Evolutionary conservation across 805 yeast species (phyloP), one percentile per base, ranked within the genome.

Genomic region (Wickerhamiella vanderwaltii): DNA sequence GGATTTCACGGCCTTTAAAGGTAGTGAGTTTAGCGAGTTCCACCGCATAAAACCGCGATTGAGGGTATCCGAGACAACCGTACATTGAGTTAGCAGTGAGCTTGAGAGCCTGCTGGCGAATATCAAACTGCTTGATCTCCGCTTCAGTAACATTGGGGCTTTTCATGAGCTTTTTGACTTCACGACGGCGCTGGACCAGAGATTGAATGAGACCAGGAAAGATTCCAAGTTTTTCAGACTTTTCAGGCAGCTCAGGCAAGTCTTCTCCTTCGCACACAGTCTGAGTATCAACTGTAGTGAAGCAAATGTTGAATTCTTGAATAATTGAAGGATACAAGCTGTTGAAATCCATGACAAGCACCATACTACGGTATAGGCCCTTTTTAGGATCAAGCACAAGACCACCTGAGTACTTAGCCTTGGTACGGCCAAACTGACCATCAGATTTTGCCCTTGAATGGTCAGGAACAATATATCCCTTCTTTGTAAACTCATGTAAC

Each of bases 51-150:
- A 91, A 91, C 54, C 98, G 72, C 17, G 96, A 85, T 53, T 80
- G 73, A 5, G 80, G 81, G 59, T 78, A 87, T 51, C 98, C 98
- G 53, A 91, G 71, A 72, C 97, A 91, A 57, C 98, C 98, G 64
- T 91, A 91, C 96, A 91, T 88, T n/a, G 98, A 91, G 62, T 91
- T 91, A 22, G 98, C 98, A 2, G 98, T 93, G 57, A 91, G 69
- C 59, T 91, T 91, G 58, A 91, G 72, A 0, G 98, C 97, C 59
- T 81, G 93, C 61, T 91, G 98, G 56, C 87, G 84, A 56, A 87
- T 86, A 59, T 91, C 97, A 67, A 80, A 85, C 56, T 88, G 95
- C 0, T 83, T 79, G 43, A 63, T 73, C 56, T 83, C 86, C 41
- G 53, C 52, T 12, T 67, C 62, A 0, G 75, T 66, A 0, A 77